Conservation (phyloP, 2,329 filamentous ascomycete species). For the Tolypocladium guangdongense region DNA sequence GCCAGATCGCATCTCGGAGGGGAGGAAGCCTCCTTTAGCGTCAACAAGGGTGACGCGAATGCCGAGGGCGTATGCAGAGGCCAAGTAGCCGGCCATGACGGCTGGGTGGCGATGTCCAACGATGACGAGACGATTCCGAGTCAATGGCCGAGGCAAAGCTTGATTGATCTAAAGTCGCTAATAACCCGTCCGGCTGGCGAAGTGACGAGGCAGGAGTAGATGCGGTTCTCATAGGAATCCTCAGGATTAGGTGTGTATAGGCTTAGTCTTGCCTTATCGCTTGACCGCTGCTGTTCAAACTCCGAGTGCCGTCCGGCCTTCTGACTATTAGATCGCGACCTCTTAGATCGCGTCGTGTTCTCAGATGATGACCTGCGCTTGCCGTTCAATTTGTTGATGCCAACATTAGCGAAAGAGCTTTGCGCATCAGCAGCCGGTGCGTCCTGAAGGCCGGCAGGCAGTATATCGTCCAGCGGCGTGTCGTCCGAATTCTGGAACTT, state of each 20-base stretch:
- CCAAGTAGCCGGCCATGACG: too few relatives aligned
- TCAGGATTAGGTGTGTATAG: neutral
- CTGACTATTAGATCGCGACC: constrained; percentile 2
- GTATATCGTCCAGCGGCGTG: too few relatives aligned
- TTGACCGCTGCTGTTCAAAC: neutral
- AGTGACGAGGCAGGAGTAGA: constrained; percentile 2
- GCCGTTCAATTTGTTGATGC: neutral
- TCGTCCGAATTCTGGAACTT: neutral
- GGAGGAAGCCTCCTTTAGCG: constrained; percentile 1
- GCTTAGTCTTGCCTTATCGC: neutral
- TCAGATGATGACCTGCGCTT: constrained; percentile 1
- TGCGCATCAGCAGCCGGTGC: neutral
- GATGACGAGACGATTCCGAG: too few relatives aligned
- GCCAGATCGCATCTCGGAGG: constrained; percentile 3
- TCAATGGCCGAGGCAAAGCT: too few relatives aligned
- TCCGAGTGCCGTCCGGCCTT: too few relatives aligned
- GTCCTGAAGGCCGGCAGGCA: too few relatives aligned
- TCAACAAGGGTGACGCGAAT: too few relatives aligned
- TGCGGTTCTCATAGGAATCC: constrained; percentile 3
- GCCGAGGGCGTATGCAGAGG: too few relatives aligned
- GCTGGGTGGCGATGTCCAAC: too few relatives aligned
- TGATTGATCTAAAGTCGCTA: neutral
- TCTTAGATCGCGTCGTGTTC: neutral
- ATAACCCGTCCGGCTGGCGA: constrained; percentile 5
- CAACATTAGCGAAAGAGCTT: neutral